Conservation (phyloP, 441 rosid genomes). For the Erodium trifolium region DNA sequence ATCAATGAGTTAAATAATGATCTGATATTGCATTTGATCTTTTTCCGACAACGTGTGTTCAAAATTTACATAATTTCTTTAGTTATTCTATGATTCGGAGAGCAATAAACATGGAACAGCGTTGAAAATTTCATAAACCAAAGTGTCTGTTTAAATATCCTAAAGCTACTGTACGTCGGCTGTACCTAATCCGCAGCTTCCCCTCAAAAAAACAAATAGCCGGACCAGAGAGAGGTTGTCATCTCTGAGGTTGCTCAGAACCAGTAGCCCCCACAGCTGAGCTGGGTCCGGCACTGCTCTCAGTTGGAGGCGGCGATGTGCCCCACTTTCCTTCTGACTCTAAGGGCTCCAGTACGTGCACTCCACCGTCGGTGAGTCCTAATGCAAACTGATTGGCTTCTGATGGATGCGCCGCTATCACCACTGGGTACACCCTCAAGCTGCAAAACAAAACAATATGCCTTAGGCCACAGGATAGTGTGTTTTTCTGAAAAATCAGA, state of each 20-base stretch:
- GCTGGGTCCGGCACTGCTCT: slow-evolving; percentile 50
- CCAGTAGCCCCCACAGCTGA: slow-evolving; percentile 34
- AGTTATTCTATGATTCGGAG: neutral
- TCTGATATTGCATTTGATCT: no score
- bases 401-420: slow-evolving; percentile 74
- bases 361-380: slow-evolving; percentile 74
- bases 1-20: no score
- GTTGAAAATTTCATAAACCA: neutral
- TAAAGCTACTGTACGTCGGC: slow-evolving; percentile 13
- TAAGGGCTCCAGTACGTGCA: slow-evolving; percentile 57
- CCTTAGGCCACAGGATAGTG: neutral
- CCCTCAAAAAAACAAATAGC: slow-evolving; percentile 27
- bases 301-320: slow-evolving; percentile 44
- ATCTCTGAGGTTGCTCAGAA: slow-evolving; percentile 53
- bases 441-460: slow-evolving; percentile 30
- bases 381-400: slow-evolving; percentile 68
- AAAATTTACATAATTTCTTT: neutral
- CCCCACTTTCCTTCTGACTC: slow-evolving; percentile 78
- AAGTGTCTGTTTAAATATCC: neutral
- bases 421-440: slow-evolving; percentile 58
- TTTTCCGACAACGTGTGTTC: no score
- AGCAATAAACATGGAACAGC: neutral
- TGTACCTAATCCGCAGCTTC: slow-evolving; percentile 27
- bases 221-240: slow-evolving; percentile 12
- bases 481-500: neutral